Evolutionary conservation across 23 red algal species (phyloP), one percentile per base, ranked within the genome.

Genomic region (Gracilaria gracilis): DNA sequence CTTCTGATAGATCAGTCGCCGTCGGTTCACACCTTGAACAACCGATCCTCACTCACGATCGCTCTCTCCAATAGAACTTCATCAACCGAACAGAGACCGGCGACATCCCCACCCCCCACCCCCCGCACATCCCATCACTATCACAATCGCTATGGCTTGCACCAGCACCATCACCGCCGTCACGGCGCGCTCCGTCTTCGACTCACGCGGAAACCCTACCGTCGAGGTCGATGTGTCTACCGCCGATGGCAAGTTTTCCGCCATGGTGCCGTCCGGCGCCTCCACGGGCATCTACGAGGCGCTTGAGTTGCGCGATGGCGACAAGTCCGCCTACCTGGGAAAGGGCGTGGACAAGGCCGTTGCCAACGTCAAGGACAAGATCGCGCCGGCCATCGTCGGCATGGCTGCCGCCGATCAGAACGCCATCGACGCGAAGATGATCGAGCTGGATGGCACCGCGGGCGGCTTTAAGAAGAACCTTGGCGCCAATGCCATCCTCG

Each of bases 401-500:
- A 95, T 95, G 93, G 83, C 94, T 34, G 59, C 89, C 7, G 57
- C 91, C 36, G 96, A 98, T 77, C 96, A 98, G 79, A 74, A 55
- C 21, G 93, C 88, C 27, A 86, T 98, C 48, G 96, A 98, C 76
- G 79, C 75, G 61, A 89, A 88, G 40, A 95, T 98, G 96, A 95
- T 95, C 73, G 84, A 92, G 48, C 61, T 93, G 9, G 96, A 98
- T 73, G 96, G 93, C 9, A 95, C 93, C 21, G 87, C 76, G 14
- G 96, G 93, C 20, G 93, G 96, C 29, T 91, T 92, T 74, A 95
- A 95, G 75, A 84, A 92, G 82, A 86, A 90, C 67, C 80, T 95
- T 20, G 96, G 96, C 42, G 93, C 96, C 75, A 98, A 98, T 75
- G 93, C 96, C 62, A 95, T 98, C 58, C 67, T 98, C 21, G 96